Conservation (phyloP, 2,329 filamentous ascomycete genomes). For the Neonectria neomacrospora region DNA sequence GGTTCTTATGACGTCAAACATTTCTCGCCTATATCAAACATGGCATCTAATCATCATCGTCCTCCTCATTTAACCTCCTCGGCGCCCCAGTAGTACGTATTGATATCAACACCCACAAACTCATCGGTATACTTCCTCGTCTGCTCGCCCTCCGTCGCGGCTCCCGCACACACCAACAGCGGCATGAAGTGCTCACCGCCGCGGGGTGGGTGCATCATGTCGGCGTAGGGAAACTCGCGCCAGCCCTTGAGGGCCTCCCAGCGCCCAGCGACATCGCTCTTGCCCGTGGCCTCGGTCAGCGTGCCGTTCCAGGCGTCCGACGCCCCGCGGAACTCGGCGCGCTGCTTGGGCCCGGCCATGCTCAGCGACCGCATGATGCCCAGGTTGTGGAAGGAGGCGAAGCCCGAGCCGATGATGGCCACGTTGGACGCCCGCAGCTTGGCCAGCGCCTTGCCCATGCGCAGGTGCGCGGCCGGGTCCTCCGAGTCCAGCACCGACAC, state of each 20-base stretch:
- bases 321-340: slow-evolving; percentile 40
- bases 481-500: slow-evolving; percentile 65
- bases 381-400: slow-evolving; percentile 68
- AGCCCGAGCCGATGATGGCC: slow-evolving; percentile 70
- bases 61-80: slow-evolving; percentile 35
- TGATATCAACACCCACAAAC: slow-evolving; percentile 61
- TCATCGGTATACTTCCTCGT: slow-evolving; percentile 60
- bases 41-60: background rate
- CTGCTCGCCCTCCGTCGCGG: slow-evolving; percentile 56
- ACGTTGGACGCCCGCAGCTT: slow-evolving; percentile 63
- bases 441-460: slow-evolving; percentile 64
- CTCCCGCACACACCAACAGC: slow-evolving; percentile 66
- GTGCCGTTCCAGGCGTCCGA: slow-evolving; percentile 58
- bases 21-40: background rate
- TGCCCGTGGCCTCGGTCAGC: slow-evolving; percentile 54
- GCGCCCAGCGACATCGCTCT: slow-evolving; percentile 49
- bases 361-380: slow-evolving; percentile 56
- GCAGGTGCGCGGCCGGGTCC: slow-evolving; percentile 59
- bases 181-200: slow-evolving; percentile 70
- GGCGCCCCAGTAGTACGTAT: slow-evolving; percentile 66
- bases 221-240: slow-evolving; percentile 59
- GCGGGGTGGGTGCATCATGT: slow-evolving; percentile 64
- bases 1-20: background rate
- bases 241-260: slow-evolving; percentile 57
- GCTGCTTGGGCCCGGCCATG: slow-evolving; percentile 33